Percentiles rank a stretch among this genome's conserved stretches.
Evolutionary conservation across 2,329 filamentous ascomycete genomes (phyloP).

Genomic region (Bipolaris victoriae): DNA sequence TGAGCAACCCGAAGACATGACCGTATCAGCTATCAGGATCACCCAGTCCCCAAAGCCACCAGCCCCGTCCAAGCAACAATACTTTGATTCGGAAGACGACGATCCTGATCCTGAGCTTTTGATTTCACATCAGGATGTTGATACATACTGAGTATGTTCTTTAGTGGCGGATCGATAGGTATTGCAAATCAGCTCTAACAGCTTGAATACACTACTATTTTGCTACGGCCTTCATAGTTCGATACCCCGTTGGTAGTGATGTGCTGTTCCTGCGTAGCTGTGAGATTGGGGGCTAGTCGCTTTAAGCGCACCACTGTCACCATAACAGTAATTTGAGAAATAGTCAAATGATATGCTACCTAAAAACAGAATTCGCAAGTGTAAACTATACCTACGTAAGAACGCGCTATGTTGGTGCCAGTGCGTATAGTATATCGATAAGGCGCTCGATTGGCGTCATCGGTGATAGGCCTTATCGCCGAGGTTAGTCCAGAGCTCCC

Average conservation of each 20-base stretch:
- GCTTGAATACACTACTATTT: background rate
- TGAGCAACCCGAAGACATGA: slow-evolving; percentile 35
- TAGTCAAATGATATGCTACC: too few relatives aligned
- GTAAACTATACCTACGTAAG: background rate
- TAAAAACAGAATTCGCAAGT: background rate
- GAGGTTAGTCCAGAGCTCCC: slow-evolving; percentile 13
- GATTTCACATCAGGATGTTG: slow-evolving; percentile 55
- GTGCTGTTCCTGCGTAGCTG: background rate
- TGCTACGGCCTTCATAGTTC: background rate
- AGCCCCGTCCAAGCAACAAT: slow-evolving; percentile 35
- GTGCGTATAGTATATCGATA: slow-evolving; percentile 11
- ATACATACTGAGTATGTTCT: slow-evolving; percentile 36
- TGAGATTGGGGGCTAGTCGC: background rate
- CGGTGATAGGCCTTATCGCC: slow-evolving; percentile 16
- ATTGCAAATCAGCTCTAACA: background rate
- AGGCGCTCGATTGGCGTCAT: slow-evolving; percentile 5
- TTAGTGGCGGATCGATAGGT: background rate
- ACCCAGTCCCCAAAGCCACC: slow-evolving; percentile 34
- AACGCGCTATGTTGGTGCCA: background rate
- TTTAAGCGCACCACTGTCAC: background rate
- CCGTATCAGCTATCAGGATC: slow-evolving; percentile 41
- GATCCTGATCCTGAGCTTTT: slow-evolving; percentile 57
- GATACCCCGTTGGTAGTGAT: background rate
- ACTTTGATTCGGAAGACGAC: slow-evolving; percentile 52
- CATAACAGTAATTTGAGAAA: background rate